phyloP scores from a whole-genome alignment of 225 moss, liverwort and hornwort species.

The Takakia lepidozioides region DNA sequence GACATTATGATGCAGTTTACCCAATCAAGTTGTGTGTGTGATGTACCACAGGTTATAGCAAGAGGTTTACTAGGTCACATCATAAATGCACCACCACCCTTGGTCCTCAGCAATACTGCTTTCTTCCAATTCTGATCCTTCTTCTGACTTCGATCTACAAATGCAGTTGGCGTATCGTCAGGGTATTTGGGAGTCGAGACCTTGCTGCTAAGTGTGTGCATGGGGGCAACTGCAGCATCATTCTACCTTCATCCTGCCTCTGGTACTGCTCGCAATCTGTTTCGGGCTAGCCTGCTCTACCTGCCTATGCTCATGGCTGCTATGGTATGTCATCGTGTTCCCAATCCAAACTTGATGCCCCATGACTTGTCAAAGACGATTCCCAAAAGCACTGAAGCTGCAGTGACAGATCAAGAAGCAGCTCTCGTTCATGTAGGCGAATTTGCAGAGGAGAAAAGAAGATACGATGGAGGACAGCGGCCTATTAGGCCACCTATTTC shows the following conservation, averaged over 20 bases:
- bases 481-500: slow-evolving; percentile 59
- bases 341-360: slow-evolving; percentile 34
- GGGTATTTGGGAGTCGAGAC: slow-evolving; percentile 62
- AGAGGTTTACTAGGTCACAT: too few species aligned
- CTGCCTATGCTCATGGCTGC: slow-evolving; percentile 61
- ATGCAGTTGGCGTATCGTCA: slow-evolving; percentile 44
- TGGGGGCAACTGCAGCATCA: slow-evolving; percentile 47
- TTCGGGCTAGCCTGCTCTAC: slow-evolving; percentile 76
- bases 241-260: slow-evolving; percentile 65
- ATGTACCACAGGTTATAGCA: too few species aligned
- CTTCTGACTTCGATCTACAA: too few species aligned
- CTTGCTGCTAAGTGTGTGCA: slow-evolving; percentile 49
- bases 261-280: slow-evolving; percentile 63
- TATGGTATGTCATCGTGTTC: slow-evolving; percentile 83
- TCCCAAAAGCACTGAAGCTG: slow-evolving; percentile 6
- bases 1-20: too few species aligned
- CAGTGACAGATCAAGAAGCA: slow-evolving; percentile 8
- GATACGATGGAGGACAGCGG: slow-evolving; percentile 17
- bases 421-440: slow-evolving; percentile 17
- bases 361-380: neutral
- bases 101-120: too few species aligned
- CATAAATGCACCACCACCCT: too few species aligned
- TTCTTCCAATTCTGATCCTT: too few species aligned
- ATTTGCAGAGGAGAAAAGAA: slow-evolving; percentile 18
- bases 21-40: too few species aligned